A percentile compares a stretch with the other conserved stretches of the same genome.
These are phyloP conservation scores for Ogataea corticis DNA, from an alignment of 805 yeast genomes.

Conservation along the genomic window DNA sequence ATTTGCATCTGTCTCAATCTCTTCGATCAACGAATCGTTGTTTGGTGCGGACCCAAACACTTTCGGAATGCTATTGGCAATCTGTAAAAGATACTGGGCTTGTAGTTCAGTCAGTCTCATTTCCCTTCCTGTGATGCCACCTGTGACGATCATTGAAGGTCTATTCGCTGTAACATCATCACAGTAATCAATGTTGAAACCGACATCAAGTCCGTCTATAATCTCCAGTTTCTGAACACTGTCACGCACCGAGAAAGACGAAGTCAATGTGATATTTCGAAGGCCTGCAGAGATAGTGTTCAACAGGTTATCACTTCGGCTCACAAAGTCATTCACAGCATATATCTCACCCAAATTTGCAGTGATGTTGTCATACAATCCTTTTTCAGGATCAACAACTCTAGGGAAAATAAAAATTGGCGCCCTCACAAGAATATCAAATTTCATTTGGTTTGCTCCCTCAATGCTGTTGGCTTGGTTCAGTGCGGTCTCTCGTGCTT, in stretches of 20 bases:
- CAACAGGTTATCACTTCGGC: slow-evolving; percentile 32
- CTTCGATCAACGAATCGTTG: slow-evolving; percentile 44
- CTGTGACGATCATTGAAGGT: slow-evolving; percentile 54
- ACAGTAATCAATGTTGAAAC: slow-evolving; percentile 57
- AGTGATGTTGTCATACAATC: slow-evolving; percentile 59
- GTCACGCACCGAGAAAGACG: slow-evolving; percentile 53
- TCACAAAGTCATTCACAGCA: slow-evolving; percentile 59
- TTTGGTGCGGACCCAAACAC: slow-evolving; percentile 50
- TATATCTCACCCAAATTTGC: slow-evolving; percentile 82
- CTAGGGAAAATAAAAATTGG: slow-evolving; percentile 84
- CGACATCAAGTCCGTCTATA: slow-evolving; percentile 62
- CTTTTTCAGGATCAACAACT: slow-evolving; percentile 41
- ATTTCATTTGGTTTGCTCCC: slow-evolving; percentile 59
- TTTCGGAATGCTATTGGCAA: slow-evolving; percentile 54
- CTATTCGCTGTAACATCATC: slow-evolving; percentile 39
- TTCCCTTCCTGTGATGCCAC: slow-evolving; percentile 62
- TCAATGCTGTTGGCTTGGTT: slow-evolving; percentile 68
- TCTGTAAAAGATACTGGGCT: slow-evolving; percentile 52
- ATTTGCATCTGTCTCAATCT: slow-evolving; percentile 62
- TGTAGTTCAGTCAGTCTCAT: slow-evolving; percentile 75
- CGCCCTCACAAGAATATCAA: slow-evolving; percentile 72
- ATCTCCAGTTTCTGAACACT: slow-evolving; percentile 59
- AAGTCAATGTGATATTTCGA: slow-evolving; percentile 66
- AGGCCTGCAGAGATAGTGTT: slow-evolving; percentile 70
- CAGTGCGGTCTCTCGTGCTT: slow-evolving; percentile 85